Conservation (phyloP, 2,329 filamentous ascomycete genomes). For the Dactylellina haptotyla region DNA sequence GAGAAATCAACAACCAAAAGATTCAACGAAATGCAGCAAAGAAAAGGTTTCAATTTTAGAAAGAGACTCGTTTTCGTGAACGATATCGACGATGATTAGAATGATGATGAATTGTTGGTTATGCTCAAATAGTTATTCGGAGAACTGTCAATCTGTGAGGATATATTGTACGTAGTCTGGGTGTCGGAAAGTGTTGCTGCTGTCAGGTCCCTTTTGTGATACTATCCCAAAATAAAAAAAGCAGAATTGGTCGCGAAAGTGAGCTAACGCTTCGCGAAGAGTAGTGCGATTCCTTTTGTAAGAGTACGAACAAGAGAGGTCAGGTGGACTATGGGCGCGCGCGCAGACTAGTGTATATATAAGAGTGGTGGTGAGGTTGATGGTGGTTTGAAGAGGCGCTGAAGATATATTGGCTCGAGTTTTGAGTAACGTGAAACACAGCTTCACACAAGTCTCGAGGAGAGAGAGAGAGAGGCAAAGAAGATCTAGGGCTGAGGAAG, state of each 20-base stretch:
- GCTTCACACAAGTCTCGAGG: slow-evolving; percentile 49
- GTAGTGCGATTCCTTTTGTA: slow-evolving; percentile 10
- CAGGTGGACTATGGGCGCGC: not conserved
- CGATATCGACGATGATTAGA: slow-evolving; percentile 2
- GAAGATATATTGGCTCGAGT: slow-evolving; percentile 43
- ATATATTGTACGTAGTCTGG: slow-evolving; percentile 40
- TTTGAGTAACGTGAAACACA: slow-evolving; percentile 51
- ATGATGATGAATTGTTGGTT: slow-evolving; percentile 14
- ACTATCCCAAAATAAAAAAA: slow-evolving; percentile 30
- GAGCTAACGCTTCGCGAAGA: slow-evolving; percentile 51
- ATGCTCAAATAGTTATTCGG: slow-evolving; percentile 28
- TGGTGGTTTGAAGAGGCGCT: slow-evolving; percentile 49
- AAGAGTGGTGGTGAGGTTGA: slow-evolving; percentile 1
- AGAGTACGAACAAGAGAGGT: slow-evolving; percentile 1
- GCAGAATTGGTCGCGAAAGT: slow-evolving; percentile 32
- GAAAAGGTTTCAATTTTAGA: slow-evolving; percentile 10
- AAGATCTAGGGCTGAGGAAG: slow-evolving; percentile 6
- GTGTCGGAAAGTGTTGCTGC: slow-evolving; percentile 25
- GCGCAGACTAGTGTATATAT: slow-evolving; percentile 21
- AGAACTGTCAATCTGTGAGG: slow-evolving; percentile 36
- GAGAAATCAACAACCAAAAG: slow-evolving; percentile 50
- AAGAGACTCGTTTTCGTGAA: slow-evolving; percentile 49
- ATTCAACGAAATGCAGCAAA: slow-evolving; percentile 9
- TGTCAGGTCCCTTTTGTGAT: slow-evolving; percentile 24
- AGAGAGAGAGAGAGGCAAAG: slow-evolving; percentile 16